Evolutionary conservation across 257 asterid genomes (phyloP).

Genomic region (Ilex asprella): DNA sequence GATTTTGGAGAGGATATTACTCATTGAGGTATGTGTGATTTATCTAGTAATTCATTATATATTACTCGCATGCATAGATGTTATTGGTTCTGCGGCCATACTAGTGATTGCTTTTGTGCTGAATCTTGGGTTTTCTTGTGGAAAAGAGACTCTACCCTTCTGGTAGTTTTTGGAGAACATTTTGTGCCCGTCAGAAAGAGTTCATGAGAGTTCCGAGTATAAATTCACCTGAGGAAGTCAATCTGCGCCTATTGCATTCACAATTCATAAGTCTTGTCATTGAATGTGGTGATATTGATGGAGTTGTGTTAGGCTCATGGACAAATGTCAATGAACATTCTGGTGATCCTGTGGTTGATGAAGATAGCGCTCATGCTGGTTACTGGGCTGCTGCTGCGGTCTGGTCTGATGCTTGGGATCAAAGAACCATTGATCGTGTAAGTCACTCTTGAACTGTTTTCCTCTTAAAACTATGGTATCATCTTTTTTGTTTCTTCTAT

Average conservation of each 20-base stretch:
- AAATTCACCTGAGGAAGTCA: constrained; percentile 34
- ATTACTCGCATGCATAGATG: constrained; percentile 17
- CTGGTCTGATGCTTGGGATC: constrained; percentile 98
- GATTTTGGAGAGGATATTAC: constrained; percentile 69
- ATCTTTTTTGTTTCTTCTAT: neutral
- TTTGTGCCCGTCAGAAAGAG: constrained; percentile 45
- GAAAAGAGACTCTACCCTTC: constrained; percentile 92
- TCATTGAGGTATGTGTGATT: constrained; percentile 67
- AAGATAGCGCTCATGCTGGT: constrained; percentile 65
- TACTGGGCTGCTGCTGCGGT: constrained; percentile 94
- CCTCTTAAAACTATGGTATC: neutral
- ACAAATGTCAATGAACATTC: constrained; percentile 46
- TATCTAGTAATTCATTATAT: constrained; percentile 13
- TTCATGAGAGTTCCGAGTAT: constrained; percentile 35
- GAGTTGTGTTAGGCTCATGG: constrained; percentile 92
- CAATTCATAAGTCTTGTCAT: constrained; percentile 37
- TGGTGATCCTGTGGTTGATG: constrained; percentile 57
- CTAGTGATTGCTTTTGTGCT: constrained; percentile 35
- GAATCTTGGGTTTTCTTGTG: constrained; percentile 37
- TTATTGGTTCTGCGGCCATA: neutral
- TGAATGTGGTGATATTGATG: constrained; percentile 88
- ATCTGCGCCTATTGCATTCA: constrained; percentile 52
- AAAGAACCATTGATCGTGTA: constrained; percentile 80
- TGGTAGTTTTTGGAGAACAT: constrained; percentile 69
- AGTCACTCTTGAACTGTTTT: constrained; percentile 18